A percentile compares a stretch with the other conserved stretches of the same genome.
phyloP scores from a whole-genome alignment of 1,139 yeast genomes.

The Hyphopichia burtonii region DNA sequence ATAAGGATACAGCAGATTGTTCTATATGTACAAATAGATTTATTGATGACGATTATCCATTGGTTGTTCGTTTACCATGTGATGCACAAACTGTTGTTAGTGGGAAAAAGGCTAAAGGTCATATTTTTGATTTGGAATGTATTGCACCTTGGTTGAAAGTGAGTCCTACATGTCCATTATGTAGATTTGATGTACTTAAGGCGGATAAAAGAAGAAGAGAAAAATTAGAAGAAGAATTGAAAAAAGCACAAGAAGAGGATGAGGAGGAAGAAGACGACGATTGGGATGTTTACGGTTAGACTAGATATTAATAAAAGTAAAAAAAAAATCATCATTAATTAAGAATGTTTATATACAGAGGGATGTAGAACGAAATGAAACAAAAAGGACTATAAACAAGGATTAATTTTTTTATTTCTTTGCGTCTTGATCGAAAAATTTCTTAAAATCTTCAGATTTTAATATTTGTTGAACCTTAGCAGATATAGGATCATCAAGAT shows the following conservation, averaged over 20 bases:
- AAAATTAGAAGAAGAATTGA: slow-evolving; percentile 37
- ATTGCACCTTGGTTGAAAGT: slow-evolving; percentile 84
- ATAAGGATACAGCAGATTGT: slow-evolving; percentile 60
- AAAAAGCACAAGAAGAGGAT: slow-evolving; percentile 51
- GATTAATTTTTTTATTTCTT: neutral
- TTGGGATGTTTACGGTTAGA: slow-evolving; percentile 75
- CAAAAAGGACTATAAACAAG: neutral
- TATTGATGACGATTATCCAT: slow-evolving; percentile 71
- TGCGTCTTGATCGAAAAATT: slow-evolving; percentile 24
- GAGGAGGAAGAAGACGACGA: slow-evolving; percentile 63
- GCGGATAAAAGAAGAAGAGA: slow-evolving; percentile 41
- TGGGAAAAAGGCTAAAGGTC: slow-evolving; percentile 38
- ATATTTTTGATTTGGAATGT: slow-evolving; percentile 85
- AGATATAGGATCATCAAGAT: slow-evolving; percentile 60
- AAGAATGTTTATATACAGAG: slow-evolving; percentile 2
- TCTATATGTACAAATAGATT: slow-evolving; percentile 82
- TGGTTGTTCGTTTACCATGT: slow-evolving; percentile 81
- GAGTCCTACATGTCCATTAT: slow-evolving; percentile 84
- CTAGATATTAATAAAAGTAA: neutral
- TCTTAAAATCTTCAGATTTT: slow-evolving; percentile 53
- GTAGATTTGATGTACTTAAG: slow-evolving; percentile 67
- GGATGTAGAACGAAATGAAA: neutral
- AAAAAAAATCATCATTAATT: too few species aligned
- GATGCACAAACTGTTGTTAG: slow-evolving; percentile 26
- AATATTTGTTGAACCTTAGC: slow-evolving; percentile 72